Percentiles rank a stretch among this genome's conserved stretches.
These are phyloP conservation scores for Diaporthe velutina DNA, from an alignment of 2,329 filamentous ascomycete species.

Conservation along the genomic window DNA sequence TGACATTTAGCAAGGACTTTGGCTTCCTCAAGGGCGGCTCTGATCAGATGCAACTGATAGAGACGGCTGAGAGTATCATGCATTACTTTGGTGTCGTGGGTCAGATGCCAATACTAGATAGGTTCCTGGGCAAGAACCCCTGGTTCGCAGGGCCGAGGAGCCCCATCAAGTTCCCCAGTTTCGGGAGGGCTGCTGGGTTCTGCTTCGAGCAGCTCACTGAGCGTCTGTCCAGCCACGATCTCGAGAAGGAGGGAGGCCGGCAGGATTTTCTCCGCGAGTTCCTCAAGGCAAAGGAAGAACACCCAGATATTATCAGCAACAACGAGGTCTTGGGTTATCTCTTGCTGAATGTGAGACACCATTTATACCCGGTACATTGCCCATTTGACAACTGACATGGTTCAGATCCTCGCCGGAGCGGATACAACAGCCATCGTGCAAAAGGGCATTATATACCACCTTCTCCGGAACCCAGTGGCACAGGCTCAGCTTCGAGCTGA, in stretches of 20 bases:
- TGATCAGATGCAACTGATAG: slow-evolving; percentile 14
- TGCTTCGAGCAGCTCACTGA: slow-evolving; percentile 24
- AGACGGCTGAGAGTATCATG: slow-evolving; percentile 15
- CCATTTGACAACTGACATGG: neutral
- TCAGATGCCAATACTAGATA: slow-evolving; percentile 4
- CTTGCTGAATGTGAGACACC: neutral
- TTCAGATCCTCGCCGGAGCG: slow-evolving; percentile 9
- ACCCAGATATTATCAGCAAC: neutral
- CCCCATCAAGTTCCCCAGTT: slow-evolving; percentile 8
- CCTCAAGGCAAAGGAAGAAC: slow-evolving; percentile 6
- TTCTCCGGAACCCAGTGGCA: neutral
- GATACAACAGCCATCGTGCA: slow-evolving; percentile 24
- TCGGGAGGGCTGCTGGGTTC: slow-evolving; percentile 4
- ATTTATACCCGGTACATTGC: neutral
- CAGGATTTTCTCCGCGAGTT: slow-evolving; percentile 16
- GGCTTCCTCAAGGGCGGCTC: slow-evolving; percentile 18
- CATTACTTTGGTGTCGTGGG: slow-evolving; percentile 22
- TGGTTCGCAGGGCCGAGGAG: neutral
- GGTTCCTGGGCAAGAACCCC: neutral
- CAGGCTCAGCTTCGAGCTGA: slow-evolving; percentile 1
- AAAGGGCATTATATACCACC: slow-evolving; percentile 16
- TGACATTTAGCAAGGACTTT: slow-evolving; percentile 25
- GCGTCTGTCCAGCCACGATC: neutral
- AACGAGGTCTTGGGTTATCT: slow-evolving; percentile 11
- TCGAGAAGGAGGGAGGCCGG: neutral